Evolutionary conservation across 2,329 filamentous ascomycete species (phyloP), one percentile per base, ranked within the genome.

Genomic region (Aphanocladium album): DNA sequence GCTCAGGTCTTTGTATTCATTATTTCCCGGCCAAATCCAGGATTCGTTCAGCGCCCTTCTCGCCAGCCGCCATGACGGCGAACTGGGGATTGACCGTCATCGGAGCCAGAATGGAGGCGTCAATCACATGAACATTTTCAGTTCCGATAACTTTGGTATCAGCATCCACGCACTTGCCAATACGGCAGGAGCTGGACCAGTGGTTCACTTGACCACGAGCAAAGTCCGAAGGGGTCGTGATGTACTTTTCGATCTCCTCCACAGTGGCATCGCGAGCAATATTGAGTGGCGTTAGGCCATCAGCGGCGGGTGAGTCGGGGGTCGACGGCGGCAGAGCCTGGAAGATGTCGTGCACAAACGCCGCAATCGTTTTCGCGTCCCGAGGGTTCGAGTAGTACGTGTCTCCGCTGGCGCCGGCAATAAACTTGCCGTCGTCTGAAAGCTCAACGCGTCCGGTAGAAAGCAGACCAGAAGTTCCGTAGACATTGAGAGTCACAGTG

Each of bases 401-500:
- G 21, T 74, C 74, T 2, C 64, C 64, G 46, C 73, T 71, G 0
- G 79, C 73, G 2, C 75, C 73, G 0, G 80, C 76, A 5, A 75
- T 69, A 63, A 78, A 79, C 1, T 75, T 75, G 1, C 70, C 68
- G 52, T 80, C 77, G 16, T 65, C 54, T 2, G 70, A 67, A 0
- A 83, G 73, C 7, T 73, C 66, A 3, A 83, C 80, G 5, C 73
- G 72, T 1, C 81, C 80, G 1, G 73, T 68, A 2, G 81, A 83
- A 6, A 75, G 73, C 23, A 83, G 72, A 1, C 82, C 82, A 0
- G 80, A 83, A 0, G 82, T 84, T 9, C 81, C 81, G 70, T 84
- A 84, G 5, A 84, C 69, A 67, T 84, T 84, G 21, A 84, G 72
- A 0, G 81, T 83, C 56, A 84, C 79, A 62, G 79, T 82, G 61